Evolutionary conservation across 495 filamentous ascomycete species (phyloP), one percentile per base, ranked within the genome.

Genomic region (Letharia lupina): DNA sequence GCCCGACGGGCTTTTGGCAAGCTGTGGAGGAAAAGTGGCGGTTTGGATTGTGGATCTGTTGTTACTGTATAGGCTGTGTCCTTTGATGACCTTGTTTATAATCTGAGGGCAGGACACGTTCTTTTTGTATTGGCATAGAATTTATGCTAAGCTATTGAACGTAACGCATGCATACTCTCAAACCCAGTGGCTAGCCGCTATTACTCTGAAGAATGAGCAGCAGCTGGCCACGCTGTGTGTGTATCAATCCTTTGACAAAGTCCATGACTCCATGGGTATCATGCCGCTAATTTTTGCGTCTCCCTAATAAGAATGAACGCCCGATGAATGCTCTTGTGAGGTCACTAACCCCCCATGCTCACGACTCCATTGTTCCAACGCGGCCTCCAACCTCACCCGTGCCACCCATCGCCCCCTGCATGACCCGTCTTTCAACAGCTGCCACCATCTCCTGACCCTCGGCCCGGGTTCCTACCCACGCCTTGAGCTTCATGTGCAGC

Each of bases 391-490:
- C 65, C 20, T 75, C 68, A 42, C 73, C 73, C 0, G 68, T 72
- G 15, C 78, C 76, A 4, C 80, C 79, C 71, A 73, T 69, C 9
- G 79, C 77, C 5, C 81, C 81, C 48, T 81, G 75, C 31, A 73
- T 75, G 45, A 81, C 76, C 18, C 80, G 74, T 67, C 78, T 78
- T 44, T 68, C 72, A 20, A 83, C 70, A 0, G 78, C 78, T 23
- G 70, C 73, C 45, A 82, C 62, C 48, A 82, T 82, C 60, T 82
- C 78, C 48, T 79, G 75, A 58, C 79, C 74, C 31, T 76, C 77
- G 58, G 72, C 71, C 47, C 70, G 72, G 44, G 75, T 70, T 0
- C 69, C 74, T 20, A 71, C 70, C n/a, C 62, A 70, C 42, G 73
- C 68, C 61, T 75, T 70, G 10, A 83, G 68, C 13, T 63, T 69